Percentiles rank a stretch among this genome's conserved stretches.
Conservation (phyloP, 768 basidiomycete species). For the Chalciporus pseudorubinellus region DNA sequence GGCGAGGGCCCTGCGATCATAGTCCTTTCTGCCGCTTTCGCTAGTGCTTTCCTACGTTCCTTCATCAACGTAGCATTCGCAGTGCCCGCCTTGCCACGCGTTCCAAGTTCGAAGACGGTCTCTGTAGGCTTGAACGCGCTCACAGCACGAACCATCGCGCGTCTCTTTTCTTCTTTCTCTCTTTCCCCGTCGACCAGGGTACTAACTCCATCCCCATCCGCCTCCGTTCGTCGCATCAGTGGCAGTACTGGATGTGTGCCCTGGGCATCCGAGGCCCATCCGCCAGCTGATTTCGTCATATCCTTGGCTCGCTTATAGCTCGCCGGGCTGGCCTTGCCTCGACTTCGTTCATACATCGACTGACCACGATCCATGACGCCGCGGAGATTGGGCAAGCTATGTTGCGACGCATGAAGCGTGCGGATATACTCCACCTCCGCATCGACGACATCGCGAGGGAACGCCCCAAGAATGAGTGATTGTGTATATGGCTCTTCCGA, state of each 20-base stretch:
- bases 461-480: slow-evolving; percentile 74
- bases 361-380: slow-evolving; percentile 89
- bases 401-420: slow-evolving; percentile 60
- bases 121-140: slow-evolving; percentile 82
- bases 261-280: slow-evolving; percentile 64
- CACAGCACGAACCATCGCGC: slow-evolving; percentile 68
- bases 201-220: slow-evolving; percentile 23
- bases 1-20: slow-evolving; percentile 30
- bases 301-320: slow-evolving; percentile 90
- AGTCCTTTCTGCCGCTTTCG: slow-evolving; percentile 56
- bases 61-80: slow-evolving; percentile 80
- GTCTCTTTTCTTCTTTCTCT: slow-evolving; percentile 44
- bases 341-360: slow-evolving; percentile 89
- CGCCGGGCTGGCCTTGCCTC: slow-evolving; percentile 82
- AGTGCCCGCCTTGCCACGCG: slow-evolving; percentile 58
- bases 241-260: slow-evolving; percentile 67
- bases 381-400: slow-evolving; percentile 61
- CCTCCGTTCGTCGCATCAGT: slow-evolving; percentile 41
- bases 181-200: slow-evolving; percentile 35
- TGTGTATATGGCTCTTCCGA: slow-evolving; percentile 68
- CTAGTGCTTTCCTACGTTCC: slow-evolving; percentile 75
- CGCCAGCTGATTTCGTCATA: slow-evolving; percentile 63
- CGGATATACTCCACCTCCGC: slow-evolving; percentile 80
- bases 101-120: slow-evolving; percentile 88
- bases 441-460: slow-evolving; percentile 77